Percentiles rank a stretch among this genome's conserved stretches.
phyloP scores from a whole-genome alignment of 106 monocot genomes.

The Narthecium ossifragum region DNA sequence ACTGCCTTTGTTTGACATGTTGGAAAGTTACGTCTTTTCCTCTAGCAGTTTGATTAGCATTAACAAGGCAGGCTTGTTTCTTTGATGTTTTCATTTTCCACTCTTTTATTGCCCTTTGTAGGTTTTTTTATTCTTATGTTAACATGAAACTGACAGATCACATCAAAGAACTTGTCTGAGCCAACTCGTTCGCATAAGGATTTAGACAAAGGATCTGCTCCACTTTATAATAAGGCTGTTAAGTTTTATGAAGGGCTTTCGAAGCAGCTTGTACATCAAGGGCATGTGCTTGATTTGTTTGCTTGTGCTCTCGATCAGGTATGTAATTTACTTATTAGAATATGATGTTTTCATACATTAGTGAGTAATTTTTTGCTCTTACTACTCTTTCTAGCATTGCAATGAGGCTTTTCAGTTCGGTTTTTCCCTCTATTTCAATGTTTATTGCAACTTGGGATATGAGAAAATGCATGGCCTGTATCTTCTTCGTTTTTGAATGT shows the following conservation, averaged over 20 bases:
- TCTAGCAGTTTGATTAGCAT: conserved; percentile 8
- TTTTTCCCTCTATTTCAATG: too few relatives aligned
- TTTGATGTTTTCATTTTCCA: conserved; percentile 1
- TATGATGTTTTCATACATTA: too few relatives aligned
- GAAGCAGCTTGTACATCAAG: conserved; percentile 98
- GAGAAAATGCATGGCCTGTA: too few relatives aligned
- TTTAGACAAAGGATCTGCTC: conserved; percentile 73
- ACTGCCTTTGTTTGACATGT: too few relatives aligned
- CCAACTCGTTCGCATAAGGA: conserved; percentile 99
- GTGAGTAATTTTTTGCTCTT: too few relatives aligned
- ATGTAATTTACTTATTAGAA: neutral
- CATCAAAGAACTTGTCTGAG: conserved; percentile 72
- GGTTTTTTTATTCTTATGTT: too few relatives aligned
- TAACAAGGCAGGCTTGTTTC: neutral
- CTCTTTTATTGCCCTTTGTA: neutral
- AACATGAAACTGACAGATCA: conserved; percentile 83
- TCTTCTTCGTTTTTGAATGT: too few relatives aligned
- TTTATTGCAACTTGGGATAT: too few relatives aligned
- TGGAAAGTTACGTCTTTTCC: too few relatives aligned
- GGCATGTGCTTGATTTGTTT: conserved; percentile 95
- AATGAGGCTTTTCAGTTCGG: too few relatives aligned
- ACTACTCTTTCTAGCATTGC: too few relatives aligned
- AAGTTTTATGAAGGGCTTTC: conserved; percentile 85
- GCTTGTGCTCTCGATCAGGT: conserved; percentile 99
- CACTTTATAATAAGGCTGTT: conserved; percentile 75